Evolutionary conservation across 176 grass and related monocot genomes (phyloP).

Genomic region (Eleusine coracana): DNA sequence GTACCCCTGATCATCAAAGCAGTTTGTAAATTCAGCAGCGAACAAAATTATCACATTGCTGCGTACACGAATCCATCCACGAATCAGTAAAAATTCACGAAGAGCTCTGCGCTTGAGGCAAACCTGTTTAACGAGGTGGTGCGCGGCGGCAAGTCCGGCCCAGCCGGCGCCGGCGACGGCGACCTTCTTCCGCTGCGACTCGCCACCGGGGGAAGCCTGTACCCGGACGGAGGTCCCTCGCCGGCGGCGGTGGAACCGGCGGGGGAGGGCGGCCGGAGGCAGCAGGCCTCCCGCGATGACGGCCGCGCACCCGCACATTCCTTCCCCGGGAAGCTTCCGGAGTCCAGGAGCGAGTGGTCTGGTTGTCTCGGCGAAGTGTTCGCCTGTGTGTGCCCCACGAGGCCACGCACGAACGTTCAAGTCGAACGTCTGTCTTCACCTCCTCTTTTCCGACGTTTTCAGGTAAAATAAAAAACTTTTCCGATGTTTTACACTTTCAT

Average conservation of each 20-base stretch:
- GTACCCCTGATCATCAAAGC: slow-evolving; percentile 53
- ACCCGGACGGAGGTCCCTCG: slow-evolving; percentile 43
- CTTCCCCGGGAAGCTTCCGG: slow-evolving; percentile 39
- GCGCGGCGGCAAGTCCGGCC: slow-evolving; percentile 69
- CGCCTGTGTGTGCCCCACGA: not conserved
- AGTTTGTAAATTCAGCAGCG: not conserved
- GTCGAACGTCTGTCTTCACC: not conserved
- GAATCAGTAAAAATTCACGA: not conserved
- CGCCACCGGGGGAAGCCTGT: slow-evolving; percentile 3
- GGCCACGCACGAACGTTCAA: not conserved
- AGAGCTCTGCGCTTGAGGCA: not conserved
- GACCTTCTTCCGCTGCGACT: slow-evolving; percentile 63
- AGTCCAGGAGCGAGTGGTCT: slow-evolving; percentile 30
- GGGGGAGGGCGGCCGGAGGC: not conserved
- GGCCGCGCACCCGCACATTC: slow-evolving; percentile 54
- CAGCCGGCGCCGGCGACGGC: slow-evolving; percentile 76
- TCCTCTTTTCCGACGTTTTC: not conserved
- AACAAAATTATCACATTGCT: not conserved
- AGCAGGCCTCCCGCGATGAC: slow-evolving; percentile 23
- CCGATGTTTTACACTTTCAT: not conserved
- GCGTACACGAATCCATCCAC: not conserved
- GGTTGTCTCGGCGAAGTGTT: slow-evolving; percentile 29
- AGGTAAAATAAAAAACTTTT: not conserved
- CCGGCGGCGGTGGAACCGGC: slow-evolving; percentile 15
- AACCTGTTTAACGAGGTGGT: slow-evolving; percentile 83